These are phyloP conservation scores for Aspergillus pseudonomiae DNA, from an alignment of 2,329 filamentous ascomycete species.

Conservation along the genomic window DNA sequence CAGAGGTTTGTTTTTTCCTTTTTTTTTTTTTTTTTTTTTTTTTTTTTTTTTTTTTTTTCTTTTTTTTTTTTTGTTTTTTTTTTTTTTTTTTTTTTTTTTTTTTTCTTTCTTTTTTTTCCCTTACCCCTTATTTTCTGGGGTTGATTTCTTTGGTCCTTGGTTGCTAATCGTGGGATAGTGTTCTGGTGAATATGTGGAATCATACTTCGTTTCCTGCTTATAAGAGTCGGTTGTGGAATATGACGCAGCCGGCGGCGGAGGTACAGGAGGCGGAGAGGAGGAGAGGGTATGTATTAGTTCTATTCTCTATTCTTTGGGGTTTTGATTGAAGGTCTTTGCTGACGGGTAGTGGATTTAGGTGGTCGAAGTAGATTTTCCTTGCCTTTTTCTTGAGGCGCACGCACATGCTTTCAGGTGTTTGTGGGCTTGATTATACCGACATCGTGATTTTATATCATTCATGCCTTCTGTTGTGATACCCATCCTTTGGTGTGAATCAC, in stretches of 20 bases:
- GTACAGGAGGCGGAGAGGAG: constrained; percentile 28
- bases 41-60: constrained; percentile 4
- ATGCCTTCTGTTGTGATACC: background rate
- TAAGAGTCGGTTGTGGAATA: constrained; percentile 49
- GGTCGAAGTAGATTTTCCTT: background rate
- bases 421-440: background rate
- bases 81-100: constrained; percentile 5
- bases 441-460: background rate
- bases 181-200: constrained; percentile 55
- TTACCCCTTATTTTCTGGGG: background rate
- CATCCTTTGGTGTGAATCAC: background rate
- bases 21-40: constrained; percentile 2
- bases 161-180: constrained; percentile 29
- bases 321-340: background rate
- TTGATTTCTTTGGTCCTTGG: background rate
- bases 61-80: constrained; percentile 25
- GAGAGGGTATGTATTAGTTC: constrained; percentile 24
- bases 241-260: constrained; percentile 24
- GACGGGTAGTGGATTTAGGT: background rate
- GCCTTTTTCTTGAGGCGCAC: background rate
- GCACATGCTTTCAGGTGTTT: background rate
- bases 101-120: background rate
- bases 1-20: constrained; percentile 50
- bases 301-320: background rate
- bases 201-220: constrained; percentile 50